Evolutionary conservation across 2,329 filamentous ascomycete genomes (phyloP).

Genomic region (Thelonectria blattea): DNA sequence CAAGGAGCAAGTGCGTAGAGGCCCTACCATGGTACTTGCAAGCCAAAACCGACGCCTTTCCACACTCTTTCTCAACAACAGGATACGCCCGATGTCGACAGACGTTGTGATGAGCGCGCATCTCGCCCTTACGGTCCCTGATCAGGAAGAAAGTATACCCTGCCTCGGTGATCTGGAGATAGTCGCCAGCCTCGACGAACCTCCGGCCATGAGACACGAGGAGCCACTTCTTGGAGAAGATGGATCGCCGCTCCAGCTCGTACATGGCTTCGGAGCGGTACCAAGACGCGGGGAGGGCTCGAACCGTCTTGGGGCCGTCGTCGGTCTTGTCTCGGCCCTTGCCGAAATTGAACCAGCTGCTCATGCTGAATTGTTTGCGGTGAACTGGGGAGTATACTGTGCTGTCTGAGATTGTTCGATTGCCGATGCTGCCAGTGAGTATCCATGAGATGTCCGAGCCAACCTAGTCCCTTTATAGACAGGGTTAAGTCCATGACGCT

Average conservation of each 20-base stretch:
- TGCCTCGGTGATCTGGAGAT: slow-evolving; percentile 59
- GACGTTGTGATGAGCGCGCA: slow-evolving; percentile 18
- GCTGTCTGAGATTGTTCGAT: not conserved
- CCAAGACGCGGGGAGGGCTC: slow-evolving; percentile 45
- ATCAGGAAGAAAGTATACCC: slow-evolving; percentile 22
- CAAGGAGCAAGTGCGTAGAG: not conserved
- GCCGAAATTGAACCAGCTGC: slow-evolving; percentile 17
- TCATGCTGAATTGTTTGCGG: slow-evolving; percentile 9
- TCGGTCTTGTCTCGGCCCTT: slow-evolving; percentile 1
- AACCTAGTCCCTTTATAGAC: slow-evolving; percentile 16
- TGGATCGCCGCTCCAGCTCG: slow-evolving; percentile 60
- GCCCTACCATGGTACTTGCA: slow-evolving; percentile 21
- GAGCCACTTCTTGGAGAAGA: slow-evolving; percentile 63
- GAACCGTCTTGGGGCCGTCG: not conserved
- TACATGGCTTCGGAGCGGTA: slow-evolving; percentile 60
- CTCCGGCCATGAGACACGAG: slow-evolving; percentile 59
- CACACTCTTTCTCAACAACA: slow-evolving; percentile 15
- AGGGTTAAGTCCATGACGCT: not conserved
- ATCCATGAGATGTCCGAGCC: not conserved
- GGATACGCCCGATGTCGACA: slow-evolving; percentile 22
- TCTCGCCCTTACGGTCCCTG: slow-evolving; percentile 16
- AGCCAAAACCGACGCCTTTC: slow-evolving; percentile 12
- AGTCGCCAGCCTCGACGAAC: slow-evolving; percentile 59
- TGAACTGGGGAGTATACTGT: not conserved
- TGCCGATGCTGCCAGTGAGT: not conserved